These are phyloP conservation scores for Tuber calosporum DNA, from an alignment of 495 filamentous ascomycete species.

Conservation along the genomic window DNA sequence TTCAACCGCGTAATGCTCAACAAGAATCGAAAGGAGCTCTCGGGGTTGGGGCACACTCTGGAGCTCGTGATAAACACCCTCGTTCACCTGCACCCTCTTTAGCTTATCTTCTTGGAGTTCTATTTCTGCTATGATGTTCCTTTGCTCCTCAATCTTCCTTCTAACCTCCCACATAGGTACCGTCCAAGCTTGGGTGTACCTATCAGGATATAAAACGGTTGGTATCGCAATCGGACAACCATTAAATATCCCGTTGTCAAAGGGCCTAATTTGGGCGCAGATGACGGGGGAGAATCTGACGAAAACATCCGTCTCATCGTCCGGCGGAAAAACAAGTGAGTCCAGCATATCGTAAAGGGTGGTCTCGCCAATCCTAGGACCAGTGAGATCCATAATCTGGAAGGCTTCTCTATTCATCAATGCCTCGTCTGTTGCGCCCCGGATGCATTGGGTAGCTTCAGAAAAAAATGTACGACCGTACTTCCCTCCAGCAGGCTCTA, in stretches of 20 bases:
- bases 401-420: conserved; percentile 22
- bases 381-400: conserved; percentile 22
- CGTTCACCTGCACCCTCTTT: conserved; percentile 28
- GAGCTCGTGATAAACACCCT: conserved; percentile 4
- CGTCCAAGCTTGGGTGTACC: conserved; percentile 59
- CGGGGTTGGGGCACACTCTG: not conserved
- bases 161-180: conserved; percentile 52
- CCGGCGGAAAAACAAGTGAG: conserved; percentile 55
- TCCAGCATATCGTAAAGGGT: conserved; percentile 72
- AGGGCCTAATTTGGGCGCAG: conserved; percentile 52
- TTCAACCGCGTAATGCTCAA: not conserved
- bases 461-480: conserved; percentile 25
- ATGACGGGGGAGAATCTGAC: conserved; percentile 63
- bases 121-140: conserved; percentile 34
- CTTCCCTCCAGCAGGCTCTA: conserved; percentile 12
- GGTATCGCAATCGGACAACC: conserved; percentile 57
- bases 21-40: not conserved
- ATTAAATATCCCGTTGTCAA: conserved; percentile 46
- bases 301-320: conserved; percentile 48
- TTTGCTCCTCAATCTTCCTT: conserved; percentile 44
- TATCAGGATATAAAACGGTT: conserved; percentile 65
- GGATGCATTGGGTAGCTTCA: conserved; percentile 19
- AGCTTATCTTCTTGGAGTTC: conserved; percentile 32
- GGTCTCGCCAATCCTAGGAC: conserved; percentile 37
- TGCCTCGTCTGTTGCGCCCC: conserved; percentile 12